Evolutionary conservation across 768 basidiomycete genomes (phyloP).

Genomic region (Kwoniella pini): DNA sequence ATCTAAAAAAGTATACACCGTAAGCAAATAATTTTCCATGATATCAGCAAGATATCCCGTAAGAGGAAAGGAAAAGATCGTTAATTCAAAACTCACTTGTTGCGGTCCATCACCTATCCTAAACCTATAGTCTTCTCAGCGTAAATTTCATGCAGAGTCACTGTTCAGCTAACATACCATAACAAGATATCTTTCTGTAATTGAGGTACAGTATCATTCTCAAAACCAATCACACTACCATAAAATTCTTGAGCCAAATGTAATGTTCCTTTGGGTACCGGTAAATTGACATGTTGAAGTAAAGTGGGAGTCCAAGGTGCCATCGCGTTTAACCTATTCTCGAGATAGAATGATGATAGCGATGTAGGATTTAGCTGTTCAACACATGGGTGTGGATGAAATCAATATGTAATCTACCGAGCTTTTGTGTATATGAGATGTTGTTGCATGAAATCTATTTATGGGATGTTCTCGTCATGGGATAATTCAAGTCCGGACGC

Average conservation of each 20-base stretch:
- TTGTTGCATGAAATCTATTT: neutral
- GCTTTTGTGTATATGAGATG: neutral
- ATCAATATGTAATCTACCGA: too few relatives aligned
- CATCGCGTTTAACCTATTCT: constrained; percentile 2
- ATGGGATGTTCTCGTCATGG: neutral
- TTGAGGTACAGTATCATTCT: constrained; percentile 41
- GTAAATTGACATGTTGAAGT: constrained; percentile 49
- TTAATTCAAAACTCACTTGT: constrained; percentile 27
- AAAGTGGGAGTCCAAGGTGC: constrained; percentile 30
- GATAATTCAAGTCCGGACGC: neutral
- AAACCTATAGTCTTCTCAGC: constrained; percentile 28
- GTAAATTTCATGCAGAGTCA: too few relatives aligned
- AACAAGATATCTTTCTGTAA: constrained; percentile 36
- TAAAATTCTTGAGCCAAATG: constrained; percentile 51
- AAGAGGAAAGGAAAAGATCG: neutral
- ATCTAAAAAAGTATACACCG: constrained; percentile 21
- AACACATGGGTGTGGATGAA: too few relatives aligned
- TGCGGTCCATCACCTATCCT: constrained; percentile 45
- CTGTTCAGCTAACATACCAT: too few relatives aligned
- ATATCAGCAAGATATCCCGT: too few relatives aligned
- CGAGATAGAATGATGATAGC: too few relatives aligned
- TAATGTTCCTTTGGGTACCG: constrained; percentile 41
- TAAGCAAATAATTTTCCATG: neutral
- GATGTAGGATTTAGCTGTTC: too few relatives aligned
- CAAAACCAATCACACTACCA: constrained; percentile 44